Conservation (phyloP, 495 filamentous ascomycete genomes). For the Hypoxylon trugodes region DNA sequence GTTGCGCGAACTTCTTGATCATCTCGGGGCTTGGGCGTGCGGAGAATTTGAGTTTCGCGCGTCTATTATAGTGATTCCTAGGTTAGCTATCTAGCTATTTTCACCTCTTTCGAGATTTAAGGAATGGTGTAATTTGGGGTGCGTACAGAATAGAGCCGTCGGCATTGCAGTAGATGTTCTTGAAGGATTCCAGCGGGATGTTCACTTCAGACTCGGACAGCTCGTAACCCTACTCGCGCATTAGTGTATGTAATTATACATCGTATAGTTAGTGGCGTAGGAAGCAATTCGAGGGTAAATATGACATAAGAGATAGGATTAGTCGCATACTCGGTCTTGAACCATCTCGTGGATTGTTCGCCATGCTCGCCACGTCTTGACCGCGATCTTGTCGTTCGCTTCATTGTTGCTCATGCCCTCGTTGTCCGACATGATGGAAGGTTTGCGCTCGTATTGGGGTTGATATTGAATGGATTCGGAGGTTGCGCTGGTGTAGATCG, state of each 20-base stretch:
- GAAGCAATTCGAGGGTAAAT: not conserved
- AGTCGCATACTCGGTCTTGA: constrained; percentile 70
- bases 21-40: constrained; percentile 82
- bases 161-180: constrained; percentile 66
- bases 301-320: not conserved
- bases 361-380: constrained; percentile 87
- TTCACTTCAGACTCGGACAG: constrained; percentile 87
- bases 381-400: constrained; percentile 70
- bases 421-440: constrained; percentile 62
- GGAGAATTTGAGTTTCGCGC: constrained; percentile 83
- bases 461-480: not conserved
- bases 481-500: not conserved
- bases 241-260: constrained; percentile 23
- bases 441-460: constrained; percentile 13
- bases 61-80: constrained; percentile 62
- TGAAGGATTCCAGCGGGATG: constrained; percentile 81
- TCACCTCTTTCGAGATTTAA: not conserved
- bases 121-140: constrained; percentile 7
- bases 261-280: not conserved
- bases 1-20: constrained; percentile 80
- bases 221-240: constrained; percentile 80
- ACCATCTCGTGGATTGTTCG: constrained; percentile 89
- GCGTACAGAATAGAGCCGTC: constrained; percentile 78
- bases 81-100: constrained; percentile 40
- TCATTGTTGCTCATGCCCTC: constrained; percentile 50